Evolutionary conservation across 2,329 filamentous ascomycete species (phyloP).

Genomic region (Coniella lustricola): DNA sequence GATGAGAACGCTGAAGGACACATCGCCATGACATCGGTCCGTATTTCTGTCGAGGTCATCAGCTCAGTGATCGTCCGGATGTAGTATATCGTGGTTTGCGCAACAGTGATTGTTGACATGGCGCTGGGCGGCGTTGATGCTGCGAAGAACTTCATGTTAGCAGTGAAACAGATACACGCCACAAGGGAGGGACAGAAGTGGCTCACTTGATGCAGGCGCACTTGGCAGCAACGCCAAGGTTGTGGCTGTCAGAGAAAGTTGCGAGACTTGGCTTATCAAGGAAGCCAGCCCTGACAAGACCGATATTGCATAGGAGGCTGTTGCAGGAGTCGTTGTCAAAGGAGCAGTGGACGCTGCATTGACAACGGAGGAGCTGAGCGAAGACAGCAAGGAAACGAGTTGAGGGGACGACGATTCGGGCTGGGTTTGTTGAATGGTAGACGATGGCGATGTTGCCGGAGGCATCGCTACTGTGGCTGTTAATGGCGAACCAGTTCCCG

Average conservation of each 20-base stretch:
- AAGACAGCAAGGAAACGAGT: conserved; percentile 12
- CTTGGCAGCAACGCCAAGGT: background rate
- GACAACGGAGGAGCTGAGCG: conserved; percentile 10
- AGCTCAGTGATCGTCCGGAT: conserved; percentile 15
- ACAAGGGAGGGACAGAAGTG: too few relatives aligned
- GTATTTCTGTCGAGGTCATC: conserved; percentile 9
- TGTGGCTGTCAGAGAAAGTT: conserved; percentile 8
- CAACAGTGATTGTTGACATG: background rate
- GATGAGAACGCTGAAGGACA: background rate
- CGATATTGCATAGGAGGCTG: conserved; percentile 6
- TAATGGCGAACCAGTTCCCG: background rate
- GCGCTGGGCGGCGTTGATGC: background rate
- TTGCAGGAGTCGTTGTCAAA: background rate
- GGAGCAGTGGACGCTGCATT: background rate
- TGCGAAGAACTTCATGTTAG: background rate
- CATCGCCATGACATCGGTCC: conserved; percentile 6
- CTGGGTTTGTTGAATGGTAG: conserved; percentile 3
- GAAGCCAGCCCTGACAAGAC: conserved; percentile 12
- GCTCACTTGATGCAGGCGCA: conserved; percentile 6
- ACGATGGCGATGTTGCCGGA: conserved; percentile 5
- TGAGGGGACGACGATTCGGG: background rate
- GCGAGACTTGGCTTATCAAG: conserved; percentile 13
- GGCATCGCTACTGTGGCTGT: background rate
- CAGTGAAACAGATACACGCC: background rate
- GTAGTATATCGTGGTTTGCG: conserved; percentile 14